These are phyloP conservation scores for Volvariella volvacea DNA, from an alignment of 1,284 basidiomycete species.

Conservation along the genomic window DNA sequence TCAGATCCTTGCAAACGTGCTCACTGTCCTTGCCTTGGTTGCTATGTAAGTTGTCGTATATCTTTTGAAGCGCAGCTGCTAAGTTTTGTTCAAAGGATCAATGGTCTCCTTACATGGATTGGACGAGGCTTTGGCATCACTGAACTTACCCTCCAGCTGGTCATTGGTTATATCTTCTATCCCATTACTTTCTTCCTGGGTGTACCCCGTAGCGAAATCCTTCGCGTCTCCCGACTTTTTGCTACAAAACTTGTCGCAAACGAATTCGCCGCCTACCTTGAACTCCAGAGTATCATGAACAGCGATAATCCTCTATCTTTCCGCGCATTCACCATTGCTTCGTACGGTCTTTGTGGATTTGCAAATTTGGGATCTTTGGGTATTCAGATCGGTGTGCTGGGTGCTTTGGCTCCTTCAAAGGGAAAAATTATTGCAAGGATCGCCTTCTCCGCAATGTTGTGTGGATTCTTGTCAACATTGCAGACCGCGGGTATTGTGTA, in stretches of 20 bases:
- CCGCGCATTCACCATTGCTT: slow-evolving; percentile 73
- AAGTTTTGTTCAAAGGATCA: slow-evolving; percentile 36
- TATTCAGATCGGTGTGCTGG: slow-evolving; percentile 87
- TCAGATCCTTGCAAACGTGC: slow-evolving; percentile 75
- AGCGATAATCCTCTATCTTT: slow-evolving; percentile 51
- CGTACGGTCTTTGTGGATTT: slow-evolving; percentile 86
- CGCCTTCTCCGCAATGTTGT: slow-evolving; percentile 74
- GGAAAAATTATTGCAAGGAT: slow-evolving; percentile 65
- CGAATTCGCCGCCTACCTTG: slow-evolving; percentile 79
- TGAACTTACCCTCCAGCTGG: slow-evolving; percentile 76
- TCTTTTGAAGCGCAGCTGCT: neutral
- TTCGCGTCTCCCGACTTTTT: slow-evolving; percentile 72
- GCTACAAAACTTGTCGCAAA: slow-evolving; percentile 86
- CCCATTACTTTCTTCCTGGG: slow-evolving; percentile 82
- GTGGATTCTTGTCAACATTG: slow-evolving; percentile 71
- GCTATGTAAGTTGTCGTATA: slow-evolving; percentile 38
- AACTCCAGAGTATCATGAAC: slow-evolving; percentile 47
- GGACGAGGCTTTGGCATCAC: slow-evolving; percentile 83
- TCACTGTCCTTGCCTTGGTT: slow-evolving; percentile 77
- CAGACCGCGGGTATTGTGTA: slow-evolving; percentile 71
- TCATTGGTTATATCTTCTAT: slow-evolving; percentile 85
- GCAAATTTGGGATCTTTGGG: slow-evolving; percentile 84
- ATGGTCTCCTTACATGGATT: slow-evolving; percentile 86
- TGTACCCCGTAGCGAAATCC: slow-evolving; percentile 67
- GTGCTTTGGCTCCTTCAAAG: slow-evolving; percentile 76